phyloP scores from a whole-genome alignment of 345 rosid genomes.

The Melastoma malabathricum region DNA sequence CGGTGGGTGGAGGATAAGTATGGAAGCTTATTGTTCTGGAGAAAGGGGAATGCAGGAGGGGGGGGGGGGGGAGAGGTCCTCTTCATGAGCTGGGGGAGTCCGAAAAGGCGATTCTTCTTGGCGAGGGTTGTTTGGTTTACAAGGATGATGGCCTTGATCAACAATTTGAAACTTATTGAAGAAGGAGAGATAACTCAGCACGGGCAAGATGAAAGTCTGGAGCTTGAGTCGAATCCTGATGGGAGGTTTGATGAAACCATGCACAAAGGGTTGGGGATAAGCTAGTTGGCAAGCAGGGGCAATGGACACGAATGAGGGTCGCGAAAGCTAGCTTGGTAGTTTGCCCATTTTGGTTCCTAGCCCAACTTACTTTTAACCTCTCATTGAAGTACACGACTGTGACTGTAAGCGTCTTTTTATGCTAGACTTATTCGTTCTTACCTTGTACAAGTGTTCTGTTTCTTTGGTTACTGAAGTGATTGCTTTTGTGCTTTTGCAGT shows the following conservation, averaged over 20 bases:
- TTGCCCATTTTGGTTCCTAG: constrained; percentile 92
- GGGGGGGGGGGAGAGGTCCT: constrained; percentile 14
- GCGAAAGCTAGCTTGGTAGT: constrained; percentile 71
- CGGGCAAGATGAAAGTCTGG: constrained; percentile 15
- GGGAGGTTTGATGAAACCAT: constrained; percentile 13
- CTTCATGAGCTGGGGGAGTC: constrained; percentile 38
- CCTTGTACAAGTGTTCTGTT: background rate
- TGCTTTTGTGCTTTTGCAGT: constrained; percentile 35
- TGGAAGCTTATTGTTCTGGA: constrained; percentile 60
- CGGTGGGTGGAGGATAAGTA: constrained; percentile 57
- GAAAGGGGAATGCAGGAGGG: constrained; percentile 16
- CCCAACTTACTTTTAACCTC: constrained; percentile 78
- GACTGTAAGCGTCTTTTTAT: constrained; percentile 37
- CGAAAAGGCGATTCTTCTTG: constrained; percentile 62
- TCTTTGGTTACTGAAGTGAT: constrained; percentile 4
- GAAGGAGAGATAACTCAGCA: constrained; percentile 25
- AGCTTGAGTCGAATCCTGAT: constrained; percentile 11
- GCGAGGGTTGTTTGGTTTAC: constrained; percentile 19
- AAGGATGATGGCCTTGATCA: constrained; percentile 13
- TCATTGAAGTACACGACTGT: constrained; percentile 87
- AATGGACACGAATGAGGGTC: constrained; percentile 78
- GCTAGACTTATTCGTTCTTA: constrained; percentile 1
- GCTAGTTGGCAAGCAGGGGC: constrained; percentile 62
- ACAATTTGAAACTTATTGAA: constrained; percentile 13
- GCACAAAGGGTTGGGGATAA: constrained; percentile 7